phyloP scores from a whole-genome alignment of 164 flowering plant species.

The Stephania cephalantha region DNA sequence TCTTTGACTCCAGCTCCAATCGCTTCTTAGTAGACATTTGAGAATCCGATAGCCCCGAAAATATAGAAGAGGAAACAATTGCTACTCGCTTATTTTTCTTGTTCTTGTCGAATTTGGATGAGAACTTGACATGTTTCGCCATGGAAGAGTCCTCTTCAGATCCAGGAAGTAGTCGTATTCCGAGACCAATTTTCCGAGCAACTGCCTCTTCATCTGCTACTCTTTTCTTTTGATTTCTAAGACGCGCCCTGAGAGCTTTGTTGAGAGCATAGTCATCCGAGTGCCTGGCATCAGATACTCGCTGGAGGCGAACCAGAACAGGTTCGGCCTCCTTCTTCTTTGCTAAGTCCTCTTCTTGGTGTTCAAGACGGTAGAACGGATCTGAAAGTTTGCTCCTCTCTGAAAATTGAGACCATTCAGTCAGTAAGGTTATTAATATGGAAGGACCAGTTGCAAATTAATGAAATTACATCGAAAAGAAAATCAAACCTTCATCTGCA shows the following conservation, averaged over 20 bases:
- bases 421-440: conserved; percentile 1
- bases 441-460: background rate
- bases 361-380: conserved; percentile 98
- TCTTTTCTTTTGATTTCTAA: conserved; percentile 79
- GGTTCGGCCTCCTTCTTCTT: conserved; percentile 98
- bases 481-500: conserved; percentile 67
- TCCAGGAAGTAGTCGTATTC: conserved; percentile 67
- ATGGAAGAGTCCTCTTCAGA: conserved; percentile 52
- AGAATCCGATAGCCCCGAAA: conserved; percentile 32
- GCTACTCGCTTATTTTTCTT: conserved; percentile 68
- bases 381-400: conserved; percentile 85
- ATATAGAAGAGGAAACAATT: conserved; percentile 69
- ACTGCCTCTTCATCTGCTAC: conserved; percentile 74
- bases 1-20: conserved; percentile 59
- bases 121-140: conserved; percentile 58
- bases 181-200: conserved; percentile 64
- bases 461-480: background rate
- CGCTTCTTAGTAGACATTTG: conserved; percentile 28
- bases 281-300: conserved; percentile 76
- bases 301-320: conserved; percentile 78
- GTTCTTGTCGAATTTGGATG: conserved; percentile 58
- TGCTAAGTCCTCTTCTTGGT: conserved; percentile 76
- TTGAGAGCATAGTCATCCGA: conserved; percentile 79
- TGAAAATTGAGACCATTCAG: conserved; percentile 24
- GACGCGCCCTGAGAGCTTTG: conserved; percentile 65